These are phyloP conservation scores for Wickerhamomyces chambardii DNA, from an alignment of 805 yeast genomes.

Conservation along the genomic window DNA sequence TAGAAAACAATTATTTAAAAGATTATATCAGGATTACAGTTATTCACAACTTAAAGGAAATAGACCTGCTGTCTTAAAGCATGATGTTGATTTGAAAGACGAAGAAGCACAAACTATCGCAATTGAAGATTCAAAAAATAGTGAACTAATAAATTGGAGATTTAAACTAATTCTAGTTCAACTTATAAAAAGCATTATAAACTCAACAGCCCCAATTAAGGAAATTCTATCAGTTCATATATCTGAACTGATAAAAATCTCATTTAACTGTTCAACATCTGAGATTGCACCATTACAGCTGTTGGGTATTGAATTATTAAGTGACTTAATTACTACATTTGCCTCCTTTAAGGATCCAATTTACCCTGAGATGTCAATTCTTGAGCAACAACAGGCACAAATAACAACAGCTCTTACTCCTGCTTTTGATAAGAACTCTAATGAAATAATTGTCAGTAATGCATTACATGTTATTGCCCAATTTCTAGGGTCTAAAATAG, in stretches of 20 bases:
- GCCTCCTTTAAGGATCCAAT: constrained; percentile 63
- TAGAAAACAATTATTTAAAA: constrained; percentile 30
- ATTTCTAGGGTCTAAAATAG: constrained; percentile 55
- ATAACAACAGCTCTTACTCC: constrained; percentile 86
- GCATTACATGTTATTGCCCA: constrained; percentile 76
- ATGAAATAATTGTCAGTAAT: constrained; percentile 61
- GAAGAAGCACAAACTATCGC: constrained; percentile 40
- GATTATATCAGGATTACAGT: constrained; percentile 17
- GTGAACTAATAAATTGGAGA: constrained; percentile 50
- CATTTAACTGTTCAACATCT: constrained; percentile 78
- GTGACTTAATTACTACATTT: constrained; percentile 49
- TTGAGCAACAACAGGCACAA: constrained; percentile 94
- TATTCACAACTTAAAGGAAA: constrained; percentile 21
- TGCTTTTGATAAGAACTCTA: constrained; percentile 67
- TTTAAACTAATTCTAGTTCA: constrained; percentile 27
- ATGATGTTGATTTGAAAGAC: constrained; percentile 28
- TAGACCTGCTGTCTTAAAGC: constrained; percentile 28
- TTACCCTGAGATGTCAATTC: constrained; percentile 56
- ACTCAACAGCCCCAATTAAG: neutral
- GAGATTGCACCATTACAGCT: constrained; percentile 50
- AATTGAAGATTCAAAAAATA: constrained; percentile 15
- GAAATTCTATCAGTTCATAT: constrained; percentile 17
- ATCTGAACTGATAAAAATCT: constrained; percentile 62
- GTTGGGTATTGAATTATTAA: constrained; percentile 59
- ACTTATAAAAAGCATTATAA: constrained; percentile 2